A percentile compares a stretch with the other conserved stretches of the same genome.
Evolutionary conservation across 1,284 basidiomycete species (phyloP).

Genomic region (Gomphus sp.): DNA sequence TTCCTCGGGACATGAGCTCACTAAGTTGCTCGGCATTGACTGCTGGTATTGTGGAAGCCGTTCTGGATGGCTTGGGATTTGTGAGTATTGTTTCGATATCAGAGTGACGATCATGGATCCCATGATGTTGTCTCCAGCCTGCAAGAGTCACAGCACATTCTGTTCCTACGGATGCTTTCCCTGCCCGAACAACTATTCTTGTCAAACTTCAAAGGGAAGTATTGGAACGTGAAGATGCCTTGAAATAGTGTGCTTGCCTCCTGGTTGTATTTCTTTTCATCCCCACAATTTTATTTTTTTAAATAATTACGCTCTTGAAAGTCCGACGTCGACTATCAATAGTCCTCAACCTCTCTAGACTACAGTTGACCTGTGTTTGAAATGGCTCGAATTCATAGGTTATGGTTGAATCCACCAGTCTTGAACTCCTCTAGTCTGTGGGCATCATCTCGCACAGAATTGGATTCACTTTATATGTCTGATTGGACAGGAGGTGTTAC

Average conservation of each 20-base stretch:
- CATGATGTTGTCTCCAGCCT: constrained; percentile 46
- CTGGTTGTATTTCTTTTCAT: neutral
- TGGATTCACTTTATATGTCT: constrained; percentile 53
- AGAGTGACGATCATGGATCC: constrained; percentile 3
- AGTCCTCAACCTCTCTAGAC: neutral
- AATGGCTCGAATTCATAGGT: constrained; percentile 43
- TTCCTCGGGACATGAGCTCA: constrained; percentile 90
- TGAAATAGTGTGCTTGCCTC: constrained; percentile 29
- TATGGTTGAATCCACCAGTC: constrained; percentile 47
- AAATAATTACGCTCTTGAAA: neutral
- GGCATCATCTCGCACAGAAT: constrained; percentile 58
- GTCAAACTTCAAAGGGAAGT: constrained; percentile 91
- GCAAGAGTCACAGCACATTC: constrained; percentile 95
- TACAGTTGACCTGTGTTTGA: neutral
- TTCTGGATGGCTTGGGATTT: constrained; percentile 91
- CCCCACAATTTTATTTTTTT: neutral
- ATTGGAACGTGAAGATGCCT: constrained; percentile 77
- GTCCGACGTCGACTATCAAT: neutral
- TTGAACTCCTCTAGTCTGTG: constrained; percentile 72
- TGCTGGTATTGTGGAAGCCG: constrained; percentile 95
- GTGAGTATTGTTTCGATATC: constrained; percentile 42
- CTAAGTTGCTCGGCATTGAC: constrained; percentile 95
- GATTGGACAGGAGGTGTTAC: constrained; percentile 66
- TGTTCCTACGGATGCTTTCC: constrained; percentile 75
- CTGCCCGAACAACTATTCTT: constrained; percentile 83